Evolutionary conservation across 805 yeast species (phyloP), one percentile per base, ranked within the genome.

Genomic region (Sporopachydermia lactativora): DNA sequence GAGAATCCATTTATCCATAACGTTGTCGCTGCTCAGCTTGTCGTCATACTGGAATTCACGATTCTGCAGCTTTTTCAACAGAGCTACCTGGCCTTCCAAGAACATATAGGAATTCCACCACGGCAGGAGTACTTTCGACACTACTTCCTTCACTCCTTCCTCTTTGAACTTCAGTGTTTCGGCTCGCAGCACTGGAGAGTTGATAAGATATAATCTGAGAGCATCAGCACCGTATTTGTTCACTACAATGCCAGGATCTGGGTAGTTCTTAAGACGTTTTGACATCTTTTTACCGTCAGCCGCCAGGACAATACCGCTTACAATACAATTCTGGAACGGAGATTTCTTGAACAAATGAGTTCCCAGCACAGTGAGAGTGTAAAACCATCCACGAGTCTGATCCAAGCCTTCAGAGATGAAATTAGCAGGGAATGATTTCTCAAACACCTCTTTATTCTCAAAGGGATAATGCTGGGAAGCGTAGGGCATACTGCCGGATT

Each of bases 371-470:
- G 94, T 80, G 60, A 92, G 71, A 41, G 98, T 92, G 64, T 92
- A 92, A 67, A 92, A 92, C 99, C 99, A 92, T 59, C 99, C 99
- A 75, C 99, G 84, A 44, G 99, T 92, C 70, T 92, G 99, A 66
- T 92, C 99, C 53, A 92, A 74, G 66, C 99, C 99, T 71, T 92
- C 99, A 45, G 96, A 81, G 54, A 92, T 92, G 64, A 92, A 92
- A 62, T 92, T 89, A 37, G 95, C 99, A 38, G 98, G 98, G 78
- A 84, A 94, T 38, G 82, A 73, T 43, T 71, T 59, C 31, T 65
- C 55, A 65, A 89, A 89, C 38, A 60, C 60, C 13, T 83, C 86
- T 58, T 75, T 64, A 57, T 75, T 73, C 65, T 89, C 96, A 60
- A 92, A 92, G 49, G 99, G 99, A 59, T 88, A 92, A 62, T 92